These are phyloP conservation scores for Acorus calamus DNA, from an alignment of 106 monocot species.

Conservation along the genomic window DNA sequence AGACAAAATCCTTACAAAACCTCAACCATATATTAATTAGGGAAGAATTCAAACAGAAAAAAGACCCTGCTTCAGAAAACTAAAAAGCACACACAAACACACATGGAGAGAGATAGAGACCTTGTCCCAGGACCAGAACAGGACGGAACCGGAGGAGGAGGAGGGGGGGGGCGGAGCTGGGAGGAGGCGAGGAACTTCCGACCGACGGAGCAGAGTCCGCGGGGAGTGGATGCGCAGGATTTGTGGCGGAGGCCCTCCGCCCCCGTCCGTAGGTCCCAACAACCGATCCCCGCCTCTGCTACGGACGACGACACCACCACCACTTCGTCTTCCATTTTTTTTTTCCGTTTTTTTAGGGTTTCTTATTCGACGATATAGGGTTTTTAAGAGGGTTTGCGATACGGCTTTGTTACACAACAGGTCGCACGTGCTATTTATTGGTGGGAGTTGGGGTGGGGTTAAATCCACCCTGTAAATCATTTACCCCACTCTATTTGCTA, in stretches of 20 bases:
- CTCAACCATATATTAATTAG: too few species aligned
- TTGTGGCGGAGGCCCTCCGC: slow-evolving; percentile 56
- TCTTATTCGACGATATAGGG: neutral
- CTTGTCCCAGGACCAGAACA: slow-evolving; percentile 65
- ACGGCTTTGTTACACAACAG: too few species aligned
- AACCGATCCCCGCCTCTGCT: slow-evolving; percentile 50
- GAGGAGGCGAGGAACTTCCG: slow-evolving; percentile 44
- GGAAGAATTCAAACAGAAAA: neutral
- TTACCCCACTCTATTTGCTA: too few species aligned
- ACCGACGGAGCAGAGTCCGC: slow-evolving; percentile 46
- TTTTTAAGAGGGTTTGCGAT: too few species aligned
- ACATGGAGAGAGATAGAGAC: slow-evolving; percentile 5
- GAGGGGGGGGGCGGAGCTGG: slow-evolving; percentile 4
- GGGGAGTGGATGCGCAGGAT: slow-evolving; percentile 51
- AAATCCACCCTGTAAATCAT: too few species aligned
- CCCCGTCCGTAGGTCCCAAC: slow-evolving; percentile 79
- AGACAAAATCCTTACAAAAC: too few species aligned
- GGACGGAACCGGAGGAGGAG: slow-evolving; percentile 33
- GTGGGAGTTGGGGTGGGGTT: too few species aligned
- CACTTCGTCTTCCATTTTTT: slow-evolving; percentile 8
- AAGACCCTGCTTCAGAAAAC: neutral
- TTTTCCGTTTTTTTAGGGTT: neutral
- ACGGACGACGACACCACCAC: slow-evolving; percentile 64
- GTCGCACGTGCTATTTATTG: too few species aligned
- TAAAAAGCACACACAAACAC: neutral